These are phyloP conservation scores for Picochlorum sp. DNA, from an alignment of 139 green algal species.

Conservation along the genomic window DNA sequence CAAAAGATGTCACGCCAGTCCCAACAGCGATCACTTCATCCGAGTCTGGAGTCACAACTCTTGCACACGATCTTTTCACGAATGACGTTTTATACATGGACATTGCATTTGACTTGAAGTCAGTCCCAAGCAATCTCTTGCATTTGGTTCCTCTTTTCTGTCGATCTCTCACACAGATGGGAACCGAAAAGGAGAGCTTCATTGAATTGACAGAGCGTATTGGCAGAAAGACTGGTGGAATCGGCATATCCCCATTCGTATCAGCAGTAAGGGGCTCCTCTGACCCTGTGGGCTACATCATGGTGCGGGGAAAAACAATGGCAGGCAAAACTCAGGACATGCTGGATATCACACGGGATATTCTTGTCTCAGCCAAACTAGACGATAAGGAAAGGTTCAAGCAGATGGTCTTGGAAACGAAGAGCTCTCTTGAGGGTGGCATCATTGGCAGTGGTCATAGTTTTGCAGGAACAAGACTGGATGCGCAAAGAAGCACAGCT, in stretches of 20 bases:
- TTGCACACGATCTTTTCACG: conserved; percentile 96
- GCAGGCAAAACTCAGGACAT: conserved; percentile 77
- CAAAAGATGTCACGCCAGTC: conserved; percentile 63
- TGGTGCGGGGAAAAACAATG: conserved; percentile 90
- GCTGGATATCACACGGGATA: conserved; percentile 73
- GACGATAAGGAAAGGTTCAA: conserved; percentile 89
- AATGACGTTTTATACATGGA: conserved; percentile 98
- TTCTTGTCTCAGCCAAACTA: conserved; percentile 71
- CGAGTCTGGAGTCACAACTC: conserved; percentile 57
- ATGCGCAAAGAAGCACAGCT: conserved; percentile 74
- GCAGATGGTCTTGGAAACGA: conserved; percentile 92
- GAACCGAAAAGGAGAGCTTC: conserved; percentile 78
- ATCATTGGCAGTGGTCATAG: conserved; percentile 74
- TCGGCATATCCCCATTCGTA: conserved; percentile 84
- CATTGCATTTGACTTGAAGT: conserved; percentile 49
- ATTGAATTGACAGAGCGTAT: conserved; percentile 94
- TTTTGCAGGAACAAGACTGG: conserved; percentile 71
- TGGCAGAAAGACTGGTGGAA: conserved; percentile 90
- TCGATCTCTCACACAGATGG: conserved; percentile 77
- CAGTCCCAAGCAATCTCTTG: conserved; percentile 72
- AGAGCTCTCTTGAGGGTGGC: conserved; percentile 69
- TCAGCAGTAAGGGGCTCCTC: conserved; percentile 35
- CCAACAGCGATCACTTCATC: conserved; percentile 54
- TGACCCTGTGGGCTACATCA: conserved; percentile 70
- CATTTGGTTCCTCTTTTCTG: conserved; percentile 97